Percentiles rank a stretch among this genome's conserved stretches.
phyloP scores from a whole-genome alignment of 805 yeast species.

The Metschnikowia gelsemii region DNA sequence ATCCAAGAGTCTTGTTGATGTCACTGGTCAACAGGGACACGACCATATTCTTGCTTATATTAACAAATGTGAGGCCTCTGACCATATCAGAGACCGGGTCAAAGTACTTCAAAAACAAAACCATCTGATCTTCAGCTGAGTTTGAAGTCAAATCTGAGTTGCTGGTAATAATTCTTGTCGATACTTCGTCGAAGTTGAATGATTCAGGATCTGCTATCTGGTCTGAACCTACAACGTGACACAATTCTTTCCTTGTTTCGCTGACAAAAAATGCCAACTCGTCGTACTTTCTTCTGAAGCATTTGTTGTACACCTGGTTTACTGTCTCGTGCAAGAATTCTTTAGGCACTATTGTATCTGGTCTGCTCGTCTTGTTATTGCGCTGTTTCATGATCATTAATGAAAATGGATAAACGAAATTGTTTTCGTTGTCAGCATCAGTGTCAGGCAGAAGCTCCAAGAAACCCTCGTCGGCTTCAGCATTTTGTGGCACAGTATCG shows the following conservation, averaged over 20 bases:
- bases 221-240: slow-evolving; percentile 15
- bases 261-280: slow-evolving; percentile 65
- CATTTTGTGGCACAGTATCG: slow-evolving; percentile 5
- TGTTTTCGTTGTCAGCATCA: slow-evolving; percentile 9
- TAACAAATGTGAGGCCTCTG: slow-evolving; percentile 63
- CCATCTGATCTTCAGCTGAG: slow-evolving; percentile 23
- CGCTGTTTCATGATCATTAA: slow-evolving; percentile 68
- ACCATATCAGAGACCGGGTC: slow-evolving; percentile 54
- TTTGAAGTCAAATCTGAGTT: slow-evolving; percentile 16
- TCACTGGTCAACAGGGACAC: slow-evolving; percentile 42
- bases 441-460: neutral
- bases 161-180: slow-evolving; percentile 15
- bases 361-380: slow-evolving; percentile 68
- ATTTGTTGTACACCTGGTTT: slow-evolving; percentile 50
- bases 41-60: slow-evolving; percentile 48
- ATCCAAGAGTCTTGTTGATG: slow-evolving; percentile 43
- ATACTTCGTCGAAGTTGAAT: slow-evolving; percentile 25
- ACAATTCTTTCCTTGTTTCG: slow-evolving; percentile 48
- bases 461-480: slow-evolving; percentile 6
- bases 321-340: slow-evolving; percentile 40
- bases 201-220: slow-evolving; percentile 21
- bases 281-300: slow-evolving; percentile 47
- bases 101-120: slow-evolving; percentile 61
- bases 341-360: slow-evolving; percentile 41
- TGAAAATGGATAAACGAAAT: slow-evolving; percentile 39